Evolutionary conservation across 768 basidiomycete genomes (phyloP).

Genomic region (Fistulinella prunicolor): DNA sequence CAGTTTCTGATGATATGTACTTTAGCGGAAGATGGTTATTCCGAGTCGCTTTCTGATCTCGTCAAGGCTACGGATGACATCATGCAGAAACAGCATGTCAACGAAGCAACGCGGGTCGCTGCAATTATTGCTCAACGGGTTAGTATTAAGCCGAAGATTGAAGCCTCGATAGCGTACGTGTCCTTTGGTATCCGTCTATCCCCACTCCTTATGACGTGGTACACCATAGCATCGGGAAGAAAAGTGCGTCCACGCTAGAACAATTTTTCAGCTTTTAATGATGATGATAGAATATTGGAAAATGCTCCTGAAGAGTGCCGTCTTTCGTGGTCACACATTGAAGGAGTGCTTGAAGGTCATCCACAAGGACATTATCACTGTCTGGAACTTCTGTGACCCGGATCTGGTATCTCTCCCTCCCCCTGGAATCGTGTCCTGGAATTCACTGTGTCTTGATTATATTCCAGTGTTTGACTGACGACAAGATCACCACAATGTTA

Average conservation of each 20-base stretch:
- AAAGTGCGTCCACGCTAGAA: constrained; percentile 2
- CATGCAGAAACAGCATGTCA: constrained; percentile 5
- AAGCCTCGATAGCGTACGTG: constrained; percentile 11
- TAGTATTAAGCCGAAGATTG: constrained; percentile 15
- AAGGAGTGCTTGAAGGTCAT: constrained; percentile 12
- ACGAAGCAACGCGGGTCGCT: constrained; percentile 8
- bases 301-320: constrained; percentile 4
- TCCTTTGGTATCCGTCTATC: background rate
- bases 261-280: background rate
- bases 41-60: constrained; percentile 2
- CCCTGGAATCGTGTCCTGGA: no score
- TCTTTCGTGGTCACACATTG: constrained; percentile 8
- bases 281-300: constrained; percentile 9
- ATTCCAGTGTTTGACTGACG: constrained; percentile 9
- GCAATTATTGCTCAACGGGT: constrained; percentile 17
- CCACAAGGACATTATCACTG: constrained; percentile 1
- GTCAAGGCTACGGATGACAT: background rate
- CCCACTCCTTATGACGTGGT: background rate
- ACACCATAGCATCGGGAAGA: constrained; percentile 8
- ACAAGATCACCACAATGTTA: background rate
- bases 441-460: background rate
- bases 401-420: constrained; percentile 1
- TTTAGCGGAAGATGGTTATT: constrained; percentile 4
- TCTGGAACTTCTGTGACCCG: constrained; percentile 17
- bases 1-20: background rate